Conservation (phyloP, 2,329 filamentous ascomycete genomes). For the Rhinocladiella similis region DNA sequence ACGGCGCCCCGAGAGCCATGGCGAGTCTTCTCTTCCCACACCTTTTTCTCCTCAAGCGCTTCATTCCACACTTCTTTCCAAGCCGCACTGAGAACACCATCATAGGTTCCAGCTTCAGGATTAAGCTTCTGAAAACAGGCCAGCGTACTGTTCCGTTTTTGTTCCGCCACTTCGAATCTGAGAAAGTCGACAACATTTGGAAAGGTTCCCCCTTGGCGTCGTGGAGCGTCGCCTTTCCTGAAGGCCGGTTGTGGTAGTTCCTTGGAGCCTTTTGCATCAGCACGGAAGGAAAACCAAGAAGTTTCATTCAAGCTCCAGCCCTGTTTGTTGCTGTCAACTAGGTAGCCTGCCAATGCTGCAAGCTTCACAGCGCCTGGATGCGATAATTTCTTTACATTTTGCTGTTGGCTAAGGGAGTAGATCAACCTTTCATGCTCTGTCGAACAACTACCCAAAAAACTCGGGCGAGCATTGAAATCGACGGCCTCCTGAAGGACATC, state of each 20-base stretch:
- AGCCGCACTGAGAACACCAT: conserved; percentile 38
- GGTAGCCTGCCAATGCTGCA: conserved; percentile 43
- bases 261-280: background rate
- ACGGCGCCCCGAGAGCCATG: background rate
- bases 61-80: conserved; percentile 33
- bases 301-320: conserved; percentile 43
- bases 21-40: conserved; percentile 23
- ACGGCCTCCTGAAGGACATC: conserved; percentile 48
- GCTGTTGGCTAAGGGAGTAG: conserved; percentile 38
- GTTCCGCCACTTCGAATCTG: conserved; percentile 42
- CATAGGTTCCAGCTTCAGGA: conserved; percentile 30
- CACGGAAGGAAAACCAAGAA: conserved; percentile 35
- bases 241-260: conserved; percentile 26
- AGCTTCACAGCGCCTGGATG: conserved; percentile 38
- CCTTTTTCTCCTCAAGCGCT: conserved; percentile 24
- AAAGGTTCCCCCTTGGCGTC: background rate
- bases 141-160: conserved; percentile 34
- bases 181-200: conserved; percentile 47
- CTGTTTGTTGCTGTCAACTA: conserved; percentile 48
- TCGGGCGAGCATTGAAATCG: conserved; percentile 47
- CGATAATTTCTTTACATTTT: conserved; percentile 48
- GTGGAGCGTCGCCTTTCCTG: conserved; percentile 27
- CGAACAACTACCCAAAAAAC: conserved; percentile 55
- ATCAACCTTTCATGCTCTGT: conserved; percentile 50
- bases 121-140: conserved; percentile 35